Evolutionary conservation across 495 filamentous ascomycete species (phyloP).

Genomic region (Tetracladium marchalianum): DNA sequence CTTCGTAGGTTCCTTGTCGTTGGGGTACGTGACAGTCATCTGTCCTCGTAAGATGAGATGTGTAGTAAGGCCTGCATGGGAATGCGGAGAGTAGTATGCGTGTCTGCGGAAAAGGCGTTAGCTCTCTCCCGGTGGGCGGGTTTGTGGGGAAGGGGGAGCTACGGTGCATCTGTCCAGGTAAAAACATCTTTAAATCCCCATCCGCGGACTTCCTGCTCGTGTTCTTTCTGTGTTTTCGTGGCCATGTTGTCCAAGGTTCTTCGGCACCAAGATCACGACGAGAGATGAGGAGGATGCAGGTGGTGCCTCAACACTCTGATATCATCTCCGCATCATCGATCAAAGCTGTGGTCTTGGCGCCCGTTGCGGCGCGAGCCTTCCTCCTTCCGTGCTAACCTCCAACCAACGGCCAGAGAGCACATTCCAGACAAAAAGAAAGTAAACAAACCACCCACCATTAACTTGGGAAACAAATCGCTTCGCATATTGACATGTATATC

Average conservation of each 20-base stretch:
- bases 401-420: background rate
- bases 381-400: background rate
- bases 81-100: slow-evolving; percentile 67
- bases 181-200: slow-evolving; percentile 75
- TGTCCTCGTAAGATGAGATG: slow-evolving; percentile 65
- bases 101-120: slow-evolving; percentile 35
- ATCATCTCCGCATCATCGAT: no score
- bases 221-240: slow-evolving; percentile 25
- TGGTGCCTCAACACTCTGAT: background rate
- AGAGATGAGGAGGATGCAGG: background rate
- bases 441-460: no score
- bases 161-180: slow-evolving; percentile 73
- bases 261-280: no score
- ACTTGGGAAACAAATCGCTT: no score
- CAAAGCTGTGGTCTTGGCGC: background rate
- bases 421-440: no score
- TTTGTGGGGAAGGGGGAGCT: slow-evolving; percentile 23
- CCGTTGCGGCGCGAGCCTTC: no score
- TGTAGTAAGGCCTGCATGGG: slow-evolving; percentile 58
- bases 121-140: slow-evolving; percentile 3
- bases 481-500: no score
- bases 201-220: slow-evolving; percentile 55
- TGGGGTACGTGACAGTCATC: slow-evolving; percentile 64
- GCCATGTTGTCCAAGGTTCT: slow-evolving; percentile 2
- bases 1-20: slow-evolving; percentile 50